A percentile compares a stretch with the other conserved stretches of the same genome.
These are phyloP conservation scores for Phytopythium kandeliae DNA, from an alignment of 352 stramenopile species.

Conservation along the genomic window DNA sequence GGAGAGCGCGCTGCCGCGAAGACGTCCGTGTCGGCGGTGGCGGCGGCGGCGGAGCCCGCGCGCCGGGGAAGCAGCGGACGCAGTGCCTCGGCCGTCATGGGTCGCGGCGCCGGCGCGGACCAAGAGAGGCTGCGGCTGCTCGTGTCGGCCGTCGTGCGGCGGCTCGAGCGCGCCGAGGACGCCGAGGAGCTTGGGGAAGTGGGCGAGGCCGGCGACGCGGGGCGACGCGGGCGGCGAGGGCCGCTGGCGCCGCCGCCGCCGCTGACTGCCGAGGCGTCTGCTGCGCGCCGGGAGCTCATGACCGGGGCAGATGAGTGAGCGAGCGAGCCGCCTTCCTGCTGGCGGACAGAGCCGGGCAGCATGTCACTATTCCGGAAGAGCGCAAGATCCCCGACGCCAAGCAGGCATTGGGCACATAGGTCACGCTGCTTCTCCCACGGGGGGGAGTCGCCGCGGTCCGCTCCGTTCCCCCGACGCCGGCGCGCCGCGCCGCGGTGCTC, in stretches of 20 bases:
- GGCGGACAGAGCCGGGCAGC: too few species aligned
- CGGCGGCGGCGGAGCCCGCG: conserved; percentile 16
- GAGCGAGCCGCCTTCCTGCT: too few species aligned
- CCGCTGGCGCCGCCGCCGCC: too few species aligned
- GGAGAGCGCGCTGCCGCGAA: too few species aligned
- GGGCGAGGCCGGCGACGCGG: not conserved
- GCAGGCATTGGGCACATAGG: too few species aligned
- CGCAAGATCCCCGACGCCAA: conserved; percentile 1
- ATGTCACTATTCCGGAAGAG: not conserved
- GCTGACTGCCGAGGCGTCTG: too few species aligned
- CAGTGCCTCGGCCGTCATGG: conserved; percentile 9
- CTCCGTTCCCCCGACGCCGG: too few species aligned
- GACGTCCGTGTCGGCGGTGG: conserved; percentile 11
- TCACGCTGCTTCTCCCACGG: too few species aligned
- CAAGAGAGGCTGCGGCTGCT: not conserved
- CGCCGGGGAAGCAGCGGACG: conserved; percentile 21
- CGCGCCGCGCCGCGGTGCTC: too few species aligned
- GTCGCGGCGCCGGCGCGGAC: not conserved
- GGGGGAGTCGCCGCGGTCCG: too few species aligned
- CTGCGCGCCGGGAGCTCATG: too few species aligned
- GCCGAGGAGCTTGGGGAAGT: not conserved
- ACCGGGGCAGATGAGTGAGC: not conserved
- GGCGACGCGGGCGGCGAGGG: not conserved
- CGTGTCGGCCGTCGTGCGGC: conserved; percentile 6
- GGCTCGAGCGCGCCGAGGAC: conserved; percentile 3